phyloP scores from a whole-genome alignment of 1,139 yeast genomes.

The Entelexis sorbosivorans region DNA sequence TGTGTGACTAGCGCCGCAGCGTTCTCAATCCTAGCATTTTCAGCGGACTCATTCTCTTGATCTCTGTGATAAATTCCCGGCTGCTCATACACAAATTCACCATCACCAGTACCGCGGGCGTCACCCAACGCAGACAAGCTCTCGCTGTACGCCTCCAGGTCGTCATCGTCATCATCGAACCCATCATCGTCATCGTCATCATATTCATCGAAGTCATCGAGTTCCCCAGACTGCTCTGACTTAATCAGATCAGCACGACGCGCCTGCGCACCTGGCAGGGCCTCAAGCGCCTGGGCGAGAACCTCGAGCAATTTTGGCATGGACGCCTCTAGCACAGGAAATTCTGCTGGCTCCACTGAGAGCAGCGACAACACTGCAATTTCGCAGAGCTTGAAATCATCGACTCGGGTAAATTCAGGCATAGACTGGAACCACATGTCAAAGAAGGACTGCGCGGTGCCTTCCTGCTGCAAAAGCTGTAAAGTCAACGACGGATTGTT shows the following conservation, averaged over 20 bases:
- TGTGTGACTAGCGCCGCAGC: conserved; percentile 3
- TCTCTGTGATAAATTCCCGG: conserved; percentile 2
- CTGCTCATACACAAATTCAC: conserved; percentile 17
- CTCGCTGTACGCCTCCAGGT: not conserved
- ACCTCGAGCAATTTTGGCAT: conserved; percentile 39
- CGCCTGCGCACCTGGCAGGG: conserved; percentile 60
- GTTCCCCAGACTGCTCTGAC: conserved; percentile 35
- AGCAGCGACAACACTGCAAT: conserved; percentile 52
- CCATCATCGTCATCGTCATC: conserved; percentile 37
- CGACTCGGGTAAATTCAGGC: conserved; percentile 57
- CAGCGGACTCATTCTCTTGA: not conserved
- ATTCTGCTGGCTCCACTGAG: conserved; percentile 33
- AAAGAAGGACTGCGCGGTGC: conserved; percentile 44
- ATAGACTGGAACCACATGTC: conserved; percentile 55
- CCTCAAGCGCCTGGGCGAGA: conserved; percentile 42
- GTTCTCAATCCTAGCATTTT: not conserved
- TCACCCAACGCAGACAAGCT: not conserved
- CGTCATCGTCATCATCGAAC: conserved; percentile 30
- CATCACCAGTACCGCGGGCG: conserved; percentile 9
- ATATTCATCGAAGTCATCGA: conserved; percentile 28
- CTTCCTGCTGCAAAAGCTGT: conserved; percentile 39
- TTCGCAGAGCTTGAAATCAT: conserved; percentile 65
- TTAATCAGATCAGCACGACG: conserved; percentile 53
- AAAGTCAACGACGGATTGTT: conserved; percentile 51
- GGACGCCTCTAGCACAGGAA: not conserved